Base-by-base conservation (phyloP, 192 early-diverging fungal genomes). In the Coemansia asiatica region DNA sequence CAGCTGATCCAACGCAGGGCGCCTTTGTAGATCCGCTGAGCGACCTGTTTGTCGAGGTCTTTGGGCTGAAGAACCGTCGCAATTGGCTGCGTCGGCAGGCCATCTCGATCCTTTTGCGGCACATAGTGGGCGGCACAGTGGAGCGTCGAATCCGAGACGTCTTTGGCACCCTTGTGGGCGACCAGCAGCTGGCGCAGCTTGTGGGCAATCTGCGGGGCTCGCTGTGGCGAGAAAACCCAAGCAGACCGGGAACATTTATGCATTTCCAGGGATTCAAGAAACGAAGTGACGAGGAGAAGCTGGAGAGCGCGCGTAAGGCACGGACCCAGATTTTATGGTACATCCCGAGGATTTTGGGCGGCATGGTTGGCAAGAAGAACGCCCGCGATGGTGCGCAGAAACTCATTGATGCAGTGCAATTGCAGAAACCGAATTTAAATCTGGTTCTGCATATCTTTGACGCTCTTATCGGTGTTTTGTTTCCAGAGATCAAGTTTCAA, bases 21-120 rank as follows among this genome's bases (percentile, higher is more conserved):
- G 65, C 68, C 3, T 87, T 90, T 27, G 84, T 89, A 5, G 94
- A 93, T 49, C 85, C 89, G 12, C 61, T 95, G 8, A 87, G 91
- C 60, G 92, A 95, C 61, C 72, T 96, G 28, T 88, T 97, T 55
- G 86, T 94, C 49, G 94, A 97, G 72, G 65, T 92, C n/a, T 97
- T 97, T 83, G 95, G 95, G n/a, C 78, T 97, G 33, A 89, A 90
- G 68, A 89, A 87, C 56, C 85, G 86, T 38, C 90, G 88, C 69
- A 96, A 95, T 71, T 96, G 91, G 91, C 76, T 96, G 29, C 85
- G 94, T 7, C 82, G 91, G 60, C 90, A 95, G 60, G 93, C 95
- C 4, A 87, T 97, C 13, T 88, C 89, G 2, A 86, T 95, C 13
- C 84, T 95, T 0, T 69, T 97, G 44, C 91, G 96, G 29, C 91